phyloP scores from a whole-genome alignment of 2,329 filamentous ascomycete genomes.

The Amylocarpus encephaloides region DNA sequence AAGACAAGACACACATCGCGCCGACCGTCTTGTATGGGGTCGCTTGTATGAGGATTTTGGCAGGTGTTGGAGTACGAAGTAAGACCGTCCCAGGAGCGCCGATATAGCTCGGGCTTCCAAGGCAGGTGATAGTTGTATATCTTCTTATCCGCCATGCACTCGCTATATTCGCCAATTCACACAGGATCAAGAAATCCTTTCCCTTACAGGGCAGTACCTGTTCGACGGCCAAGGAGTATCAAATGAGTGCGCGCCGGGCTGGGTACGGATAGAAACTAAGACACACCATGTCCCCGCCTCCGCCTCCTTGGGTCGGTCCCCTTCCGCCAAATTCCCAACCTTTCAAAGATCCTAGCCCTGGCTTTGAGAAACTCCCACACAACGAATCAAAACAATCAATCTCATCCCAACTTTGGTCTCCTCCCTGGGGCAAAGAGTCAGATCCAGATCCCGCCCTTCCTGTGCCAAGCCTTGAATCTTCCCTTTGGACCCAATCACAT shows the following conservation, averaged over 20 bases:
- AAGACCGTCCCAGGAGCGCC: too few relatives aligned
- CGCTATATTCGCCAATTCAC: too few relatives aligned
- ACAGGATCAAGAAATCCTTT: too few relatives aligned
- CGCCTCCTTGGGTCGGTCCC: neutral
- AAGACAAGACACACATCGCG: too few relatives aligned
- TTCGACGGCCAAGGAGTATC: neutral
- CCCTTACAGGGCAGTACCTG: too few relatives aligned
- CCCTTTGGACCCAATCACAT: too few relatives aligned
- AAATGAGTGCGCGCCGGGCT: neutral
- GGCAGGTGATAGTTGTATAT: too few relatives aligned
- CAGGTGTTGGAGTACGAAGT: too few relatives aligned
- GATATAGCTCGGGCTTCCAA: too few relatives aligned
- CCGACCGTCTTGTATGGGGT: too few relatives aligned
- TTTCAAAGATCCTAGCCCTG: neutral
- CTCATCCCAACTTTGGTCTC: neutral
- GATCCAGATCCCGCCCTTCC: neutral
- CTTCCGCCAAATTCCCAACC: neutral
- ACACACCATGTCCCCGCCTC: neutral
- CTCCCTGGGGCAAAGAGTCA: neutral
- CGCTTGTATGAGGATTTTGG: too few relatives aligned
- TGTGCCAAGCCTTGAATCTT: neutral
- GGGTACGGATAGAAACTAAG: neutral
- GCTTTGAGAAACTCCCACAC: conserved; percentile 1
- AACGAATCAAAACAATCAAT: neutral
- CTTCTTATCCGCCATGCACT: too few relatives aligned